These are phyloP conservation scores for Silene vulgaris DNA, from an alignment of 179 eudicot genomes.

Conservation along the genomic window DNA sequence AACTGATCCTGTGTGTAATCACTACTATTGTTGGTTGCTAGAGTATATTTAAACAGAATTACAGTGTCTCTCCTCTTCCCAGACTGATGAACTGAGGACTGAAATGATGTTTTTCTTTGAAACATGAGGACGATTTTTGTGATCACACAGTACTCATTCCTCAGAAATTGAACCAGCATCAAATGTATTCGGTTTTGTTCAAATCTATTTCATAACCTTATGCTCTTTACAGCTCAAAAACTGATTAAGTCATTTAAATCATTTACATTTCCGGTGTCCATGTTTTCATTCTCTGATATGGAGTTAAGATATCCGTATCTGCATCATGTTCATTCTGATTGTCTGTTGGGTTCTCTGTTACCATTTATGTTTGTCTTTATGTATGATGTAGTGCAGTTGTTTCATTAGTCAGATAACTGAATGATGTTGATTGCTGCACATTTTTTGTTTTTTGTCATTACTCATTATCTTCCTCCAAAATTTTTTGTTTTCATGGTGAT, in stretches of 20 bases:
- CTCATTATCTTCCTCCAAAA: too few relatives aligned
- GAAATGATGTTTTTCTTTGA: neutral
- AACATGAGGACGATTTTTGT: neutral
- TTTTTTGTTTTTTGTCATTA: too few relatives aligned
- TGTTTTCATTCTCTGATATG: neutral
- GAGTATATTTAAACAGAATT: neutral
- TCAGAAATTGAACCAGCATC: too few relatives aligned
- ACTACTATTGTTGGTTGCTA: neutral
- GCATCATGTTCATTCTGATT: neutral
- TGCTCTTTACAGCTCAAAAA: too few relatives aligned
- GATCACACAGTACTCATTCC: too few relatives aligned
- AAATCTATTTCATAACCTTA: too few relatives aligned
- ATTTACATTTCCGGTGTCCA: too few relatives aligned
- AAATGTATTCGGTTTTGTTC: too few relatives aligned
- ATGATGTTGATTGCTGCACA: too few relatives aligned
- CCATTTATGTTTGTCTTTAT: neutral
- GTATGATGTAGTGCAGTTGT: neutral
- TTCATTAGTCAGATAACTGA: too few relatives aligned
- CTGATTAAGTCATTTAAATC: too few relatives aligned
- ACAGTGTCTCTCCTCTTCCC: neutral
- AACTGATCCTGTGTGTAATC: neutral
- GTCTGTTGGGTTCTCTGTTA: conserved; percentile 2
- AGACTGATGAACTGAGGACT: conserved; percentile 2
- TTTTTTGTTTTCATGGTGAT: too few relatives aligned
- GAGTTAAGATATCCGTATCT: conserved; percentile 7